Percentiles rank a stretch among this genome's conserved stretches.
These are phyloP conservation scores for Quillaja saponaria DNA, from an alignment of 306 rosid genomes.

Conservation along the genomic window DNA sequence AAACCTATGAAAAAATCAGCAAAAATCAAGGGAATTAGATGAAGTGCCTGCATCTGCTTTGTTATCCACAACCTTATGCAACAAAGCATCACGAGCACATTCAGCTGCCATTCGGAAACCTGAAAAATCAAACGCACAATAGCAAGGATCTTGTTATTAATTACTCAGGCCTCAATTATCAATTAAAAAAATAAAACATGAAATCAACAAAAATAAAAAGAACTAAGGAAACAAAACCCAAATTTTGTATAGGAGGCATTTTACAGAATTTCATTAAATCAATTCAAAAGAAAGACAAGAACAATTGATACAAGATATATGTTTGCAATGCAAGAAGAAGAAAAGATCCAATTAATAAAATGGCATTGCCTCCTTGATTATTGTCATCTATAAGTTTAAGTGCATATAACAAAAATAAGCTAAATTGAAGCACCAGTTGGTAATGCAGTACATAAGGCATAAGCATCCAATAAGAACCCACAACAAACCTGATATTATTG, in stretches of 20 bases:
- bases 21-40: neutral
- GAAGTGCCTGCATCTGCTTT: conserved; percentile 68
- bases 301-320: neutral
- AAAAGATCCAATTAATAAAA: neutral
- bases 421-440: neutral
- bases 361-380: conserved; percentile 10
- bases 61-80: conserved; percentile 80
- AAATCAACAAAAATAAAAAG: neutral
- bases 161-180: neutral
- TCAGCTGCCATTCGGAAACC: conserved; percentile 97
- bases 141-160: conserved; percentile 11
- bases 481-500: conserved; percentile 80
- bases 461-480: neutral
- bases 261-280: neutral
- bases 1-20: neutral
- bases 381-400: neutral
- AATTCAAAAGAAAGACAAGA: neutral
- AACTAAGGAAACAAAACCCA: neutral
- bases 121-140: conserved; percentile 31
- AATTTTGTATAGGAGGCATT: conserved; percentile 1
- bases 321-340: no score
- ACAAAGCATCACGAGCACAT: conserved; percentile 80
- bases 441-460: neutral
- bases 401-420: conserved; percentile 1
- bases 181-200: neutral